Conservation (phyloP, 768 basidiomycete genomes). For the Lyophyllum semitale region DNA sequence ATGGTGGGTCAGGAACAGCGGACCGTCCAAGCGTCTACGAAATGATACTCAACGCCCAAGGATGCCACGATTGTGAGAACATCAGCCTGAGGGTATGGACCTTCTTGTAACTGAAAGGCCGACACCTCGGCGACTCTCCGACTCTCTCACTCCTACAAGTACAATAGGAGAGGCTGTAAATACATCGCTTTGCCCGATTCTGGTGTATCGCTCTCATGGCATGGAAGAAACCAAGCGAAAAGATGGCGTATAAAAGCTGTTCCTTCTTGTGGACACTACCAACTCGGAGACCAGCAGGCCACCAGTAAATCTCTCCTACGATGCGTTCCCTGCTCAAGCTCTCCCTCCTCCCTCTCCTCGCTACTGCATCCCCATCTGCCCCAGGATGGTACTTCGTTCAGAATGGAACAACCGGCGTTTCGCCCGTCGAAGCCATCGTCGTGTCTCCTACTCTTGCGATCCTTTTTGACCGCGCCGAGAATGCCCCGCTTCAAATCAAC, state of each 20-base stretch:
- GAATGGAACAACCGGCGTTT: constrained; percentile 21
- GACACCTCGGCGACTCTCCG: background rate
- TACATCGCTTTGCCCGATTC: background rate
- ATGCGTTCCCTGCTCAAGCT: background rate
- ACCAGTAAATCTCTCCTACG: background rate
- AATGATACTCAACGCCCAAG: background rate
- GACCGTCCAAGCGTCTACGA: background rate
- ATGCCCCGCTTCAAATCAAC: constrained; percentile 40
- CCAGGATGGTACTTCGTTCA: constrained; percentile 22
- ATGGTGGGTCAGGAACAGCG: background rate
- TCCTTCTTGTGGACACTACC: background rate
- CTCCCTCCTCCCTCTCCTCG: background rate
- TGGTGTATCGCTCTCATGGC: background rate
- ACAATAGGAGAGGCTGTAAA: background rate
- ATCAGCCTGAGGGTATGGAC: background rate
- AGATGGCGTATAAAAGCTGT: background rate
- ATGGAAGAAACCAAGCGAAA: background rate
- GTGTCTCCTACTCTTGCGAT: constrained; percentile 23
- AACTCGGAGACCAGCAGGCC: no score
- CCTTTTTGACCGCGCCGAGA: constrained; percentile 13
- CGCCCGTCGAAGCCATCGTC: constrained; percentile 23
- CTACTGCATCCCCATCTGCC: constrained; percentile 1
- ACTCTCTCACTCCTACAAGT: background rate
- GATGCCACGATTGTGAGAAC: background rate
- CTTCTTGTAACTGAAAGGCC: background rate